phyloP scores from a whole-genome alignment of 129 eudicot species.

The Pseudognaphalium luteoalbum region DNA sequence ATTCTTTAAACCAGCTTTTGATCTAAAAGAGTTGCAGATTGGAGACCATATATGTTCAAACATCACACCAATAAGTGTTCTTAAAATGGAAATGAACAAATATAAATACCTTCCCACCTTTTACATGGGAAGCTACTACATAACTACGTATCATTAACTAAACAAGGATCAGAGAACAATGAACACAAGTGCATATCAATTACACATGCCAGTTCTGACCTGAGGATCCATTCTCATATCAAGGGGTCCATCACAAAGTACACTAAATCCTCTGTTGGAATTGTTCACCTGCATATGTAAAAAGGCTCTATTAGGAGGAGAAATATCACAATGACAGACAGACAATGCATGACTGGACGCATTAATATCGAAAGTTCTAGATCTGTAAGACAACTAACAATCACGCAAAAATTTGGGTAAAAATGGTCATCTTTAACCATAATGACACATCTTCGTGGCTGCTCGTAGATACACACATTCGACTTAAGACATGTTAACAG shows the following conservation, averaged over 20 bases:
- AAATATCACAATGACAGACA: neutral
- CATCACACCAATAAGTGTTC: neutral
- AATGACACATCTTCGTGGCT: neutral
- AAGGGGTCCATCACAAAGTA: slow-evolving; percentile 84
- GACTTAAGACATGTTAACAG: neutral
- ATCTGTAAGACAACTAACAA: slow-evolving; percentile 6
- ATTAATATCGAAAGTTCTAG: neutral
- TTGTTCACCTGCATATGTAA: slow-evolving; percentile 66
- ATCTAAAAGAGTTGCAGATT: neutral
- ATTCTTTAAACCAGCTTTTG: slow-evolving; percentile 11
- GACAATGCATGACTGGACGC: neutral
- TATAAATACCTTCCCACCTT: neutral
- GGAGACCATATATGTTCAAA: neutral
- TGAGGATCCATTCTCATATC: slow-evolving; percentile 98
- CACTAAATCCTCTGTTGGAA: slow-evolving; percentile 88
- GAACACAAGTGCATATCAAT: neutral
- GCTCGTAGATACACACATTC: neutral
- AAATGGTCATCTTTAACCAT: neutral
- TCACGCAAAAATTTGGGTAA: neutral
- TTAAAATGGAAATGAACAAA: neutral
- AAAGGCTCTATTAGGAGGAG: neutral
- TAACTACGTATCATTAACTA: neutral
- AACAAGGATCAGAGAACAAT: neutral
- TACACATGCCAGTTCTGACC: slow-evolving; percentile 44
- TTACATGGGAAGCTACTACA: neutral